Evolutionary conservation across 345 rosid species (phyloP).

Genomic region (Aquilaria sinensis): DNA sequence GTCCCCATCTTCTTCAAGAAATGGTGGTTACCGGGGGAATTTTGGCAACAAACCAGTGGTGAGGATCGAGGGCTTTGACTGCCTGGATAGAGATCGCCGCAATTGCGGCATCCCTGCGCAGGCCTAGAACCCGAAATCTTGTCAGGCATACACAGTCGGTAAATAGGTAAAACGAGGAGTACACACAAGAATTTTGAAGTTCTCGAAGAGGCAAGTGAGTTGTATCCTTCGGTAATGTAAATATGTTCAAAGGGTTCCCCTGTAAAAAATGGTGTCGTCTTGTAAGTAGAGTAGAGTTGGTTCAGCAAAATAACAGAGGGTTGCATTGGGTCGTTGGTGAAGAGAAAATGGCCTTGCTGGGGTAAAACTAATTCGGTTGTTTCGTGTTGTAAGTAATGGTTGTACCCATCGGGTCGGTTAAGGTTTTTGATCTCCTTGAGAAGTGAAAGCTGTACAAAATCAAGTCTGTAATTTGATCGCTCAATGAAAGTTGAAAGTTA

Average conservation of each 20-base stretch:
- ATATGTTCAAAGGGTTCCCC: conserved; percentile 27
- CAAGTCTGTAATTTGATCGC: conserved; percentile 13
- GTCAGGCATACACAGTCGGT: conserved; percentile 13
- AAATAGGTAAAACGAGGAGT: conserved; percentile 15
- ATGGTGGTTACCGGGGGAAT: conserved; percentile 60
- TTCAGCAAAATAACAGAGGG: conserved; percentile 20
- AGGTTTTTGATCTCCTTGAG: conserved; percentile 13
- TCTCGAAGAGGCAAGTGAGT: conserved; percentile 7
- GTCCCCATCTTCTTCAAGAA: conserved; percentile 48
- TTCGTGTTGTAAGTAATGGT: conserved; percentile 16
- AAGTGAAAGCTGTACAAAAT: conserved; percentile 31
- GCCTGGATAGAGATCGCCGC: conserved; percentile 77
- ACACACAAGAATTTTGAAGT: conserved; percentile 26
- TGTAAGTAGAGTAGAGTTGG: conserved; percentile 15
- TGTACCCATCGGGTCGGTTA: conserved; percentile 10
- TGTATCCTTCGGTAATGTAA: conserved; percentile 29
- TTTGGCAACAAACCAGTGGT: conserved; percentile 81
- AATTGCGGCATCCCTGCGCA: conserved; percentile 72
- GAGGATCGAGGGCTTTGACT: conserved; percentile 89
- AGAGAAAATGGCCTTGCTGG: neutral
- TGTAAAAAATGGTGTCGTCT: conserved; percentile 16
- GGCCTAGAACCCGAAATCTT: conserved; percentile 35
- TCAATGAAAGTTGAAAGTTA: conserved; percentile 10
- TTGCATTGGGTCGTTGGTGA: conserved; percentile 5
- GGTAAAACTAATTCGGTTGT: neutral